Evolutionary conservation across 306 rosid genomes (phyloP).

Genomic region (Rosa lucieae): DNA sequence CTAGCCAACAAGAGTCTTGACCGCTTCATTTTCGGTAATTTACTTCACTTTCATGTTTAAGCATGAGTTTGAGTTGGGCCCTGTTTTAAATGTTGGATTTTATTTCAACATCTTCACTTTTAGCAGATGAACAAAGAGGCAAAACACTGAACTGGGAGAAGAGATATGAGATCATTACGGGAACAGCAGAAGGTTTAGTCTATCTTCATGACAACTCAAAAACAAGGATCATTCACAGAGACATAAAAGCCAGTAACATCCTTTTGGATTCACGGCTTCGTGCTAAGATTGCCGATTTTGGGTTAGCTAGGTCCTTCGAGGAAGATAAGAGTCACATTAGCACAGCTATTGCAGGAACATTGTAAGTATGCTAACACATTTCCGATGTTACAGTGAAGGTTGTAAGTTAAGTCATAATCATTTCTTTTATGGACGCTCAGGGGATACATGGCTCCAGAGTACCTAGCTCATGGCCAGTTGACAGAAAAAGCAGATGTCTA

Average conservation of each 20-base stretch:
- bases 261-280: constrained; percentile 71
- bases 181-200: constrained; percentile 81
- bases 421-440: constrained; percentile 29
- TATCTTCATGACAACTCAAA: constrained; percentile 80
- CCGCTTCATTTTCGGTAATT: constrained; percentile 74
- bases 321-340: constrained; percentile 91
- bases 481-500: constrained; percentile 90
- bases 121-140: constrained; percentile 55
- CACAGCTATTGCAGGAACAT: constrained; percentile 92
- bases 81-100: not conserved
- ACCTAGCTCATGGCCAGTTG: constrained; percentile 88
- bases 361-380: constrained; percentile 41
- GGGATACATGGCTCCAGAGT: constrained; percentile 97
- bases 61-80: not conserved
- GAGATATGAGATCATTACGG: constrained; percentile 62
- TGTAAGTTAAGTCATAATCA: not conserved
- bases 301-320: constrained; percentile 87
- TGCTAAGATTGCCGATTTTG: constrained; percentile 95
- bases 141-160: constrained; percentile 77
- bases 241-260: constrained; percentile 90
- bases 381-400: not conserved
- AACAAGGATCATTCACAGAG: constrained; percentile 78
- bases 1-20: constrained; percentile 86
- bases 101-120: not conserved
- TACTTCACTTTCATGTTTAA: constrained; percentile 1